phyloP scores from a whole-genome alignment of 192 early-diverging fungal genomes.

The Rhizophagus sp. region DNA sequence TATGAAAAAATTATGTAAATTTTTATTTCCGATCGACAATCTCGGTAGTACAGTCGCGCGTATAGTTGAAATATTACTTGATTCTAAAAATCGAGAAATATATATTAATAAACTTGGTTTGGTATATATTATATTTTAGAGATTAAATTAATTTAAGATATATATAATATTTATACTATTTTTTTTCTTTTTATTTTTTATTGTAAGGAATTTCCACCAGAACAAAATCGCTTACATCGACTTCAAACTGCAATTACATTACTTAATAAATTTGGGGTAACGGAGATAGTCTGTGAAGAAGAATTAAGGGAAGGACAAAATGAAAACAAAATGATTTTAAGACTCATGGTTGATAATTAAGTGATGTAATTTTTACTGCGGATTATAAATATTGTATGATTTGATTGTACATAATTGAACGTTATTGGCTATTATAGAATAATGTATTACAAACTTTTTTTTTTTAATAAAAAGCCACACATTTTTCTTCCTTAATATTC shows the following conservation, averaged over 20 bases:
- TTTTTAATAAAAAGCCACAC: neutral
- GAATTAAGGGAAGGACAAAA: neutral
- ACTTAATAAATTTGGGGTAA: constrained; percentile 9
- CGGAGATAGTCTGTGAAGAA: neutral
- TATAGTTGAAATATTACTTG: constrained; percentile 3
- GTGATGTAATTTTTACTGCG: neutral
- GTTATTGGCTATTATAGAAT: neutral
- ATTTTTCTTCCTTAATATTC: neutral
- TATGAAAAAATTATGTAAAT: constrained; percentile 16
- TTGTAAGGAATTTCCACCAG: constrained; percentile 23
- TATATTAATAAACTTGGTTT: neutral
- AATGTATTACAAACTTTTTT: neutral
- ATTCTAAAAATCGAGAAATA: constrained; percentile 3
- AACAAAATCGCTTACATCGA: constrained; percentile 7
- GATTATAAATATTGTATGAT: neutral
- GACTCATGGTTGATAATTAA: neutral
- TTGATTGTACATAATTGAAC: neutral
- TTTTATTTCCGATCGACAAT: constrained; percentile 13
- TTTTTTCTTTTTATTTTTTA: neutral
- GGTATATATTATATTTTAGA: neutral
- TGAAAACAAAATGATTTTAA: neutral
- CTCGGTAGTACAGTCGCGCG: constrained; percentile 1
- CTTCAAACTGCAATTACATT: constrained; percentile 5
- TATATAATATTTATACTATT: too few relatives aligned
- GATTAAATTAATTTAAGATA: too few relatives aligned